Evolutionary conservation across 345 rosid genomes (phyloP).

Genomic region (Camelina sativa): DNA sequence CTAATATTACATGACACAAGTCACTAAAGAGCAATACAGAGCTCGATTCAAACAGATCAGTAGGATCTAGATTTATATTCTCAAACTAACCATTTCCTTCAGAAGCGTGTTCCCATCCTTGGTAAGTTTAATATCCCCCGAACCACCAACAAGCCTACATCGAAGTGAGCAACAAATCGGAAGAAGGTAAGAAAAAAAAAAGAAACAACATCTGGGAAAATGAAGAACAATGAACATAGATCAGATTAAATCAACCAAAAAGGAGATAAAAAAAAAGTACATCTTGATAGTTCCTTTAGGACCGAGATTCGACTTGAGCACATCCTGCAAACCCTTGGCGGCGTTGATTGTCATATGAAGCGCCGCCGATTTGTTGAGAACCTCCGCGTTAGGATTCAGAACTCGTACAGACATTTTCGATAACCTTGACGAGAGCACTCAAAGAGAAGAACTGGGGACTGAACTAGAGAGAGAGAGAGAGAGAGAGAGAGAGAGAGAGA

Average conservation of each 20-base stretch:
- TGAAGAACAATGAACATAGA: not conserved
- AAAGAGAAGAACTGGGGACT: slow-evolving; percentile 6
- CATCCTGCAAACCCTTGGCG: slow-evolving; percentile 97
- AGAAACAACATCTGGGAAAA: not conserved
- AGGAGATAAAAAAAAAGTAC: slow-evolving; percentile 32
- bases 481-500: slow-evolving; percentile 15
- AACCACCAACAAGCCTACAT: slow-evolving; percentile 95
- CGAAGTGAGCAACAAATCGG: slow-evolving; percentile 3
- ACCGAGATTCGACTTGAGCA: slow-evolving; percentile 95
- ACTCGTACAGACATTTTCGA: slow-evolving; percentile 84
- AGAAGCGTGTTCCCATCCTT: slow-evolving; percentile 97
- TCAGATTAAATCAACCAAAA: not conserved
- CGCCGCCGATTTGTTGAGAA: slow-evolving; percentile 98
- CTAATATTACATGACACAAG: not conserved
- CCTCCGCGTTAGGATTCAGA: slow-evolving; percentile 96
- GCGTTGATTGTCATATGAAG: slow-evolving; percentile 99
- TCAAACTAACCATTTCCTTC: slow-evolving; percentile 81
- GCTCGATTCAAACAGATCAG: slow-evolving; percentile 24
- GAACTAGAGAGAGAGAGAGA: slow-evolving; percentile 17
- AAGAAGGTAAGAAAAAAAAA: not conserved
- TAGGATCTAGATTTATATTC: slow-evolving; percentile 12
- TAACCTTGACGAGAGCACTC: not conserved
- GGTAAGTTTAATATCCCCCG: slow-evolving; percentile 97
- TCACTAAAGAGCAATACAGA: slow-evolving; percentile 20
- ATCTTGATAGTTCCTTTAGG: slow-evolving; percentile 99